A percentile compares a stretch with the other conserved stretches of the same genome.
phyloP scores from a whole-genome alignment of 306 rosid genomes.

The Trifolium repens region DNA sequence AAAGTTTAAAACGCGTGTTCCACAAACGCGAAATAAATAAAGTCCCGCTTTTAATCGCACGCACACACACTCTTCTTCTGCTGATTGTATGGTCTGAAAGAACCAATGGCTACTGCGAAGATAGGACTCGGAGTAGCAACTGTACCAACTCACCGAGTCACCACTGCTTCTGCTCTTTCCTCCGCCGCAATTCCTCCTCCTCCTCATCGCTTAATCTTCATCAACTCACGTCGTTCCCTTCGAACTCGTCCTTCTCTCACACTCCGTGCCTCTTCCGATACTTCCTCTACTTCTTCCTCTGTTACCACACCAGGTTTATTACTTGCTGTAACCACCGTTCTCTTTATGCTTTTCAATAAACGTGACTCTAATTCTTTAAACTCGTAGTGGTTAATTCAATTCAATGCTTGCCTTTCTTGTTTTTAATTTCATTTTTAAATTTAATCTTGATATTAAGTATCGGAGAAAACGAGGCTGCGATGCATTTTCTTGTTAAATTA shows the following conservation, averaged over 20 bases:
- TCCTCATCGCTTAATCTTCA: slow-evolving; percentile 50
- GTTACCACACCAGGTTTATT: slow-evolving; percentile 58
- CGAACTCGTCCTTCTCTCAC: slow-evolving; percentile 47
- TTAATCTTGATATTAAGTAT: slow-evolving; percentile 7
- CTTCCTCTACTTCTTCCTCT: slow-evolving; percentile 42
- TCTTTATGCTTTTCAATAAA: slow-evolving; percentile 23
- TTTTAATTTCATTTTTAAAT: neutral
- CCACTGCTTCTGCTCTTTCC: slow-evolving; percentile 46
- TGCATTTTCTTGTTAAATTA: neutral
- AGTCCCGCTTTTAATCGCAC: no score
- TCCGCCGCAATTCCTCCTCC: slow-evolving; percentile 50
- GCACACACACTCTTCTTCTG: neutral
- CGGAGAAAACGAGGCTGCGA: slow-evolving; percentile 24
- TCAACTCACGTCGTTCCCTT: slow-evolving; percentile 49
- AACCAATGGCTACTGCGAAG: slow-evolving; percentile 62
- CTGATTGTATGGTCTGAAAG: slow-evolving; percentile 79
- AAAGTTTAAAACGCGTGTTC: no score
- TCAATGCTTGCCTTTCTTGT: slow-evolving; percentile 12
- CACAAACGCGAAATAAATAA: no score
- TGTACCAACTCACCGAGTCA: slow-evolving; percentile 65
- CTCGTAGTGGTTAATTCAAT: slow-evolving; percentile 22
- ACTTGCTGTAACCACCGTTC: neutral
- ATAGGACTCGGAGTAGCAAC: slow-evolving; percentile 65
- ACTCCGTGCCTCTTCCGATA: slow-evolving; percentile 59
- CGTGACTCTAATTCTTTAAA: slow-evolving; percentile 1